These are phyloP conservation scores for Thalia dealbata DNA, from an alignment of 176 grass and related monocot genomes.

Conservation along the genomic window DNA sequence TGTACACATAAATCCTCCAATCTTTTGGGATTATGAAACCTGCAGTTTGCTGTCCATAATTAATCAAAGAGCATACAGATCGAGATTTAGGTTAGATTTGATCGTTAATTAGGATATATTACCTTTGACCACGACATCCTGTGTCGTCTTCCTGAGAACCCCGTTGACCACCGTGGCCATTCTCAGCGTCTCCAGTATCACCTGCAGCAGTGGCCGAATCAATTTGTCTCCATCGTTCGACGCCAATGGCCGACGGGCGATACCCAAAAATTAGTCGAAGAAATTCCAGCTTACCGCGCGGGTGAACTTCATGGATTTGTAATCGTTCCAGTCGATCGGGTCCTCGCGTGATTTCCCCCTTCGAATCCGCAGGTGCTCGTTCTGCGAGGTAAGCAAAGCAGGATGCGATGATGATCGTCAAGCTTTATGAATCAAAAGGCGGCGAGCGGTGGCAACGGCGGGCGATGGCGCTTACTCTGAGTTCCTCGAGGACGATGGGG, in stretches of 20 bases:
- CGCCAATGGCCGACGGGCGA: neutral
- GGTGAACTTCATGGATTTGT: slow-evolving; percentile 87
- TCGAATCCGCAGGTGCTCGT: slow-evolving; percentile 65
- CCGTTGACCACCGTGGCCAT: slow-evolving; percentile 92
- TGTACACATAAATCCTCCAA: slow-evolving; percentile 98
- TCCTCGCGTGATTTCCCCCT: slow-evolving; percentile 36
- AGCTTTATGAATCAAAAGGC: too few species aligned
- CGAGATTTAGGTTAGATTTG: slow-evolving; percentile 5
- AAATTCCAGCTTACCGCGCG: slow-evolving; percentile 34
- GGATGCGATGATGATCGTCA: neutral
- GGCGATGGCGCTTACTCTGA: slow-evolving; percentile 38
- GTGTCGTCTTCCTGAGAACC: slow-evolving; percentile 83
- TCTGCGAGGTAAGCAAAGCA: slow-evolving; percentile 19
- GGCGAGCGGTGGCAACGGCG: too few species aligned
- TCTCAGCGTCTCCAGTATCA: slow-evolving; percentile 88
- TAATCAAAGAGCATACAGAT: neutral
- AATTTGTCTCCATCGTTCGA: too few species aligned
- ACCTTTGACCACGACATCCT: slow-evolving; percentile 92
- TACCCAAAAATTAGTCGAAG: neutral
- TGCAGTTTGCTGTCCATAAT: slow-evolving; percentile 23
- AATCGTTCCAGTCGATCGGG: slow-evolving; percentile 63
- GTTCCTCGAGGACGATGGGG: slow-evolving; percentile 57
- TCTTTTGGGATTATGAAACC: slow-evolving; percentile 80
- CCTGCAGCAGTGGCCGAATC: neutral
- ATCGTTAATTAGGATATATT: slow-evolving; percentile 11